Conservation (phyloP, 2,329 filamentous ascomycete genomes). For the Neofusicoccum kwambonambiense region DNA sequence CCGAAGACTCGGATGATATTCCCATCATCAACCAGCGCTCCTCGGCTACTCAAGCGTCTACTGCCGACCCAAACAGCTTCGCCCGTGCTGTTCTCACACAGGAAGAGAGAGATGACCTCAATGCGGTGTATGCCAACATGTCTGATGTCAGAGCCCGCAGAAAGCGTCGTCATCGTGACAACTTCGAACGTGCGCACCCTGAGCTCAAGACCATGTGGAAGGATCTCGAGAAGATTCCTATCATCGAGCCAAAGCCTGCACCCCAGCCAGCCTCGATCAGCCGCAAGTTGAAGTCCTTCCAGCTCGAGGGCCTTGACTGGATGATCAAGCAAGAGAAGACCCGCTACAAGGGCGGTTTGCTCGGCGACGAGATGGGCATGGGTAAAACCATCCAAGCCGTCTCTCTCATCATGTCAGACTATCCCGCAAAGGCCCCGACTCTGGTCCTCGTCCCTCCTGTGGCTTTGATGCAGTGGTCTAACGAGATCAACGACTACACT, state of each 20-base stretch:
- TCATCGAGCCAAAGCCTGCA: slow-evolving; percentile 64
- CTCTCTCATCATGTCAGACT: slow-evolving; percentile 97
- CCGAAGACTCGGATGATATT: not conserved
- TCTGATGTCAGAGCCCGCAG: not conserved
- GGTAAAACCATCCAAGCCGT: slow-evolving; percentile 99
- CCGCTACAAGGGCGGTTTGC: slow-evolving; percentile 80
- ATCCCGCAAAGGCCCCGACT: slow-evolving; percentile 76
- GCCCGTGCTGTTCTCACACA: not conserved
- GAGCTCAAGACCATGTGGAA: slow-evolving; percentile 82
- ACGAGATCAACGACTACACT: slow-evolving; percentile 64
- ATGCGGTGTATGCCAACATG: not conserved
- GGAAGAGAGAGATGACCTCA: not conserved
- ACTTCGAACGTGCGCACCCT: slow-evolving; percentile 75
- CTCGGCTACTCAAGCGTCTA: not conserved
- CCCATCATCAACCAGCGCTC: not conserved
- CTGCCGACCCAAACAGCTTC: not conserved
- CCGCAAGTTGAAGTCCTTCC: slow-evolving; percentile 85
- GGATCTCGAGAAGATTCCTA: slow-evolving; percentile 65
- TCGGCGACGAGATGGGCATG: slow-evolving; percentile 98
- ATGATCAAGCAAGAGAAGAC: slow-evolving; percentile 87
- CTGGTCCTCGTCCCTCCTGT: slow-evolving; percentile 90
- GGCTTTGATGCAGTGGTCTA: slow-evolving; percentile 89
- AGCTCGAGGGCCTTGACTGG: slow-evolving; percentile 91
- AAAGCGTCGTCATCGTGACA: slow-evolving; percentile 47
- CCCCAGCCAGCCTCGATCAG: slow-evolving; percentile 75